Conservation (phyloP, 768 basidiomycete species). For the Cubamyces lactineus region DNA sequence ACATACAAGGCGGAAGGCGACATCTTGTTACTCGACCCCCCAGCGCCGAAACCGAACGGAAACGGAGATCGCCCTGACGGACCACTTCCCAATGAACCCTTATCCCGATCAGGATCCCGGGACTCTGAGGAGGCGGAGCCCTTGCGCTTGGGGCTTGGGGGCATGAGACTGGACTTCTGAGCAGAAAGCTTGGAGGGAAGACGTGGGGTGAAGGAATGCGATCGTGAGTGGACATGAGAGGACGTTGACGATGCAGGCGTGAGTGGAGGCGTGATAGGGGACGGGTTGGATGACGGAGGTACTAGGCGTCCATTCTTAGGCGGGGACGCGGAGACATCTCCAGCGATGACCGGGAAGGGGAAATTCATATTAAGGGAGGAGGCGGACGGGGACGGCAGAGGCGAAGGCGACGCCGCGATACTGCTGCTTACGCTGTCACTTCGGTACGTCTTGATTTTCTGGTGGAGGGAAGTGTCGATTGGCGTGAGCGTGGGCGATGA, state of each 20-base stretch:
- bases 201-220: conserved; percentile 73
- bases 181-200: conserved; percentile 68
- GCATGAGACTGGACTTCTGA: conserved; percentile 48
- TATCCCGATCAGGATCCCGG: conserved; percentile 37
- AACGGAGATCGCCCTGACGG: conserved; percentile 33
- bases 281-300: conserved; percentile 28
- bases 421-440: conserved; percentile 48
- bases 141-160: conserved; percentile 61
- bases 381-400: conserved; percentile 31
- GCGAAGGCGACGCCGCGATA: conserved; percentile 38
- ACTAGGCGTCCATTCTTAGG: conserved; percentile 33
- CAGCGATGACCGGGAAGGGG: conserved; percentile 36
- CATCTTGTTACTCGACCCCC: conserved; percentile 21
- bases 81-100: conserved; percentile 22
- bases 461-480: conserved; percentile 57
- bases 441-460: conserved; percentile 68
- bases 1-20: conserved; percentile 17
- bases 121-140: conserved; percentile 48
- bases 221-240: conserved; percentile 60
- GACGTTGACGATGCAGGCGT: conserved; percentile 33
- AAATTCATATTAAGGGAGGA: conserved; percentile 32
- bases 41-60: conserved; percentile 36
- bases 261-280: conserved; percentile 30
- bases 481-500: conserved; percentile 37
- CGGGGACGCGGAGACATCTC: conserved; percentile 27